phyloP scores from a whole-genome alignment of 768 basidiomycete species.

The Pulveroboletus ravenelii region DNA sequence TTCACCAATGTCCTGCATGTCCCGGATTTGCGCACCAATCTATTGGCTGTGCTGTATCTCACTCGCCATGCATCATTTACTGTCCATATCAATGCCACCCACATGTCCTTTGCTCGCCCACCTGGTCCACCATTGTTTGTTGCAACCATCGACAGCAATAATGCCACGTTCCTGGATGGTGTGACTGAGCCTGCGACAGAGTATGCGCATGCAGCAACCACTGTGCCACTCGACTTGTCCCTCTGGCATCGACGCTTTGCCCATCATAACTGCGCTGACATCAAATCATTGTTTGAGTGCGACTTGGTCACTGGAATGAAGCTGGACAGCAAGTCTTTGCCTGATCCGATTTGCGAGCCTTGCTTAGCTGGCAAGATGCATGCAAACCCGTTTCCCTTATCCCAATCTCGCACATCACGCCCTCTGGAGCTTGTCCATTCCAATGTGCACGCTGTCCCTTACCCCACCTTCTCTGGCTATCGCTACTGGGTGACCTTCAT shows the following conservation, averaged over 20 bases:
- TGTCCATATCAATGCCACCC: constrained; percentile 2
- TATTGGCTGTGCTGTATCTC: constrained; percentile 15
- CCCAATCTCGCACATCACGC: too few relatives aligned
- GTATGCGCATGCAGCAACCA: constrained; percentile 2
- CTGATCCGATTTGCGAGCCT: background rate
- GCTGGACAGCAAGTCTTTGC: background rate
- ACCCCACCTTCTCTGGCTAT: background rate
- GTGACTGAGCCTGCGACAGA: constrained; percentile 2
- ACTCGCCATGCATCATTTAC: constrained; percentile 1
- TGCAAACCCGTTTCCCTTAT: constrained; percentile 15
- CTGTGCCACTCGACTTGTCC: constrained; percentile 4
- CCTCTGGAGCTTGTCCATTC: constrained; percentile 6
- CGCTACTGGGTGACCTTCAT: constrained; percentile 13
- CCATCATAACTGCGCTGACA: too few relatives aligned
- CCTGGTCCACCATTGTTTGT: constrained; percentile 6
- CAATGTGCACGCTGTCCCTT: constrained; percentile 17
- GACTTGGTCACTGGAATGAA: background rate
- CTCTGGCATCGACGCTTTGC: constrained; percentile 17
- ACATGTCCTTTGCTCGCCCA: background rate
- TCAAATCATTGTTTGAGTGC: background rate
- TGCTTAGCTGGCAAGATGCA: constrained; percentile 19
- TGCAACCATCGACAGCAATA: constrained; percentile 9
- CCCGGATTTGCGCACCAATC: constrained; percentile 9
- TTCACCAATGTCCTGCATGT: constrained; percentile 21
- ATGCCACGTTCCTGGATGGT: constrained; percentile 20